A percentile compares a stretch with the other conserved stretches of the same genome.
phyloP scores from a whole-genome alignment of 2,329 filamentous ascomycete species.

The Annulohypoxylon truncatum region DNA sequence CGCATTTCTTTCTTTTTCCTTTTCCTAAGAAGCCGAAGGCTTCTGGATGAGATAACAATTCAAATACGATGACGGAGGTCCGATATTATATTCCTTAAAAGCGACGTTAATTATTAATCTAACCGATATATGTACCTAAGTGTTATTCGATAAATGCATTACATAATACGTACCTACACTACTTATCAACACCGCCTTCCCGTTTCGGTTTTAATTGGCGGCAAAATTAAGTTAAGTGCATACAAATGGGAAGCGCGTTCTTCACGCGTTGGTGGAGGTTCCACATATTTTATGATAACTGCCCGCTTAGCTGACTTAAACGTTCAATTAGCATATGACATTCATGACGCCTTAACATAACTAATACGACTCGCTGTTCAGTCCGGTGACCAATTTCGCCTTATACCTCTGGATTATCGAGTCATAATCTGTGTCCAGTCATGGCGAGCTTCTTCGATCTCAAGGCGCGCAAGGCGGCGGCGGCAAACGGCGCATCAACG shows the following conservation, averaged over 20 bases:
- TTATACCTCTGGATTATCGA: neutral
- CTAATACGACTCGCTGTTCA: neutral
- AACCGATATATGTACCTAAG: neutral
- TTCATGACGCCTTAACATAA: neutral
- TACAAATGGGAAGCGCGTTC: conserved; percentile 35
- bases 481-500: conserved; percentile 68
- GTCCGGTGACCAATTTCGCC: neutral
- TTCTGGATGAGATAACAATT: neutral
- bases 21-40: neutral
- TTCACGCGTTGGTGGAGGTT: conserved; percentile 35
- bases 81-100: neutral
- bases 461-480: conserved; percentile 87
- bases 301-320: neutral
- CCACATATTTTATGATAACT: conserved; percentile 6
- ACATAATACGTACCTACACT: conserved; percentile 1
- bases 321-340: conserved; percentile 4
- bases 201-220: conserved; percentile 40
- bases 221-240: neutral
- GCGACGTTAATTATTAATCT: neutral
- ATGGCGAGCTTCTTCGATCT: conserved; percentile 97
- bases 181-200: conserved; percentile 34
- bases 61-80: neutral
- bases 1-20: neutral
- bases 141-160: too few species aligned
- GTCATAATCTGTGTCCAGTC: conserved; percentile 2